Conservation (phyloP, 306 rosid genomes). For the Erythrophleum fordii region DNA sequence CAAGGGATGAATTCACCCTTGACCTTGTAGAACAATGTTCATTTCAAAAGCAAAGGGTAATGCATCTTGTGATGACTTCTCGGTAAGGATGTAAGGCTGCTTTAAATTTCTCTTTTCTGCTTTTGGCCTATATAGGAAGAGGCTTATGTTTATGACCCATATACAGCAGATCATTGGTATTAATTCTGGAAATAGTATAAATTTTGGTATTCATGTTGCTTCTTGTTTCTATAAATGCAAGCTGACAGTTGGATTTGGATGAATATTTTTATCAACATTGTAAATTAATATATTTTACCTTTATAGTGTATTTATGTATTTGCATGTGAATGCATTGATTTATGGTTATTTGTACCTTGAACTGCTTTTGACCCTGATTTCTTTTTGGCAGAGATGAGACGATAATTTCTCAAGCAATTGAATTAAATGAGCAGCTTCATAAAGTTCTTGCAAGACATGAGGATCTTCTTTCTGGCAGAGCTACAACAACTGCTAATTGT, state of each 20-base stretch:
- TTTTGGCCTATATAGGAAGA: background rate
- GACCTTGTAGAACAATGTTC: slow-evolving; percentile 98
- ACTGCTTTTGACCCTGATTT: slow-evolving; percentile 24
- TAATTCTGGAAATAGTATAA: background rate
- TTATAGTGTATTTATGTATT: background rate
- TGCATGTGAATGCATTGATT: background rate
- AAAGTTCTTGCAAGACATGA: slow-evolving; percentile 87
- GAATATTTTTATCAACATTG: background rate
- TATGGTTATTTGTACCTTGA: slow-evolving; percentile 30
- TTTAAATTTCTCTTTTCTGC: slow-evolving; percentile 30
- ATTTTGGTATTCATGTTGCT: background rate
- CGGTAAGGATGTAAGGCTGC: slow-evolving; percentile 61
- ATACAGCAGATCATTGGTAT: slow-evolving; percentile 5
- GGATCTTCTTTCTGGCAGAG: slow-evolving; percentile 70
- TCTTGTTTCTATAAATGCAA: background rate
- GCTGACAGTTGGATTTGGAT: background rate
- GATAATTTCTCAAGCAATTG: slow-evolving; percentile 83
- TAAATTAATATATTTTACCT: background rate
- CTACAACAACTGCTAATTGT: slow-evolving; percentile 48
- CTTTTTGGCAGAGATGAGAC: slow-evolving; percentile 60
- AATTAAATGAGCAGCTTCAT: slow-evolving; percentile 86
- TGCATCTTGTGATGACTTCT: slow-evolving; percentile 96
- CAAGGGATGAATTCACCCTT: slow-evolving; percentile 91
- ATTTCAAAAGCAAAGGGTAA: slow-evolving; percentile 89
- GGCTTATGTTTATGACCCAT: background rate